Conservation (phyloP, 495 filamentous ascomycete genomes). For the Thermothielavioides terrestris region DNA sequence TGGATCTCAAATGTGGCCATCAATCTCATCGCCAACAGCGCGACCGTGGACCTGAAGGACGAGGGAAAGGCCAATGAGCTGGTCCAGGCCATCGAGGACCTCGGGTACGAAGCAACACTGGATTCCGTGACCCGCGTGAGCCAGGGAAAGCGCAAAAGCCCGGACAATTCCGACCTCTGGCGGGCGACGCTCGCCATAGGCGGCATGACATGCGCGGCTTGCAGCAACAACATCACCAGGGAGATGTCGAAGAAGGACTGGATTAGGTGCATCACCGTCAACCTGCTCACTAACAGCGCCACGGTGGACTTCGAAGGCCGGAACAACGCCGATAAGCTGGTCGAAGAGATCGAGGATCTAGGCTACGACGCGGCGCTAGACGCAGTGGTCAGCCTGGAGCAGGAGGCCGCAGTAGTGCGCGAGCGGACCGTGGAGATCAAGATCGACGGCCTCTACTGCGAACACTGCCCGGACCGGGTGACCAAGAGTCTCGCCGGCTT, state of each 20-base stretch:
- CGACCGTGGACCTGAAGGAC: slow-evolving; percentile 53
- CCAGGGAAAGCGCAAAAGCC: slow-evolving; percentile 14
- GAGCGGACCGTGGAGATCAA: slow-evolving; percentile 55
- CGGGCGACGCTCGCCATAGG: slow-evolving; percentile 59
- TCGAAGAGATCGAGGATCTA: slow-evolving; percentile 66
- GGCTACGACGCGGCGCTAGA: slow-evolving; percentile 68
- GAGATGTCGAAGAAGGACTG: slow-evolving; percentile 55
- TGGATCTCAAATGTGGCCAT: slow-evolving; percentile 58
- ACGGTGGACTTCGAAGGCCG: slow-evolving; percentile 53
- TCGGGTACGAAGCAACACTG: slow-evolving; percentile 68
- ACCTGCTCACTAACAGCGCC: slow-evolving; percentile 65
- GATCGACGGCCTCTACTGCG: slow-evolving; percentile 82
- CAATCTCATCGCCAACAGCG: slow-evolving; percentile 66
- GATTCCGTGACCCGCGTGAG: slow-evolving; percentile 37
- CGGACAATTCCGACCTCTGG: slow-evolving; percentile 32
- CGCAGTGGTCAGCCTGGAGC: slow-evolving; percentile 27
- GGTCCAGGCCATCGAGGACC: slow-evolving; percentile 63
- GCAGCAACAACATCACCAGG: slow-evolving; percentile 55
- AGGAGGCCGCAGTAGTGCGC: slow-evolving; percentile 16
- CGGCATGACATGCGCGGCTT: slow-evolving; percentile 81
- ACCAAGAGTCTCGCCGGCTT: slow-evolving; percentile 32
- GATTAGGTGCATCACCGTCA: slow-evolving; percentile 56
- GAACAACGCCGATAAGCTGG: slow-evolving; percentile 45
- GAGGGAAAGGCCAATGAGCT: slow-evolving; percentile 45
- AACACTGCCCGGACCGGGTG: slow-evolving; percentile 66